These are phyloP conservation scores for Kurtzmaniella quercitrusa DNA, from an alignment of 1,139 yeast species.

Conservation along the genomic window DNA sequence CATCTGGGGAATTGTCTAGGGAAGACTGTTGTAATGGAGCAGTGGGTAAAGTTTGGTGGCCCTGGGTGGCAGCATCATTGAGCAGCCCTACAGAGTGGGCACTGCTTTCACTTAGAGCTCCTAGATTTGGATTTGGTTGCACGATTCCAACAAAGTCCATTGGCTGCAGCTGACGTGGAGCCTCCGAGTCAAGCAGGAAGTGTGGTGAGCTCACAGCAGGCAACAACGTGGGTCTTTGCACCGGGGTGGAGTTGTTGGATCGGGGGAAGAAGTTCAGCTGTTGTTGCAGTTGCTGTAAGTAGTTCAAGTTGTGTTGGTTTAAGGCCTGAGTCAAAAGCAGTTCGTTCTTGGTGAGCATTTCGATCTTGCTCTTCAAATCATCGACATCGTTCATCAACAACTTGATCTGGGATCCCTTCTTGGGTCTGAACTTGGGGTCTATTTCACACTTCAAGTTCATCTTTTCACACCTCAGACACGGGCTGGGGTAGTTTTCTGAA, in stretches of 20 bases:
- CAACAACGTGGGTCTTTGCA: slow-evolving; percentile 7
- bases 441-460: slow-evolving; percentile 82
- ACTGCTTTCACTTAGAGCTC: not conserved
- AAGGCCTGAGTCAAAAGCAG: slow-evolving; percentile 61
- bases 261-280: slow-evolving; percentile 9
- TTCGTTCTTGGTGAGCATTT: slow-evolving; percentile 68
- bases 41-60: not conserved
- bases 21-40: slow-evolving; percentile 1
- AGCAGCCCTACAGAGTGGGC: not conserved
- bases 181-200: not conserved
- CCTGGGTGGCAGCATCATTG: not conserved
- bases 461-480: slow-evolving; percentile 78
- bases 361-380: slow-evolving; percentile 73
- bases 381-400: slow-evolving; percentile 80
- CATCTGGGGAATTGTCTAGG: not conserved
- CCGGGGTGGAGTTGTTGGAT: slow-evolving; percentile 8
- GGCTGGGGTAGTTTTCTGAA: slow-evolving; percentile 72
- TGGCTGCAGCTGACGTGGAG: not conserved
- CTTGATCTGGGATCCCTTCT: slow-evolving; percentile 88
- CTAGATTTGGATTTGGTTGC: not conserved
- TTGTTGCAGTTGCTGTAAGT: slow-evolving; percentile 20
- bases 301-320: slow-evolving; percentile 39
- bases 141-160: not conserved
- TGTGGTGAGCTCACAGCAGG: slow-evolving; percentile 1
- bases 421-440: slow-evolving; percentile 88